Base-by-base conservation (phyloP, 75 land plant genomes). In the Larix kaempferi region DNA sequence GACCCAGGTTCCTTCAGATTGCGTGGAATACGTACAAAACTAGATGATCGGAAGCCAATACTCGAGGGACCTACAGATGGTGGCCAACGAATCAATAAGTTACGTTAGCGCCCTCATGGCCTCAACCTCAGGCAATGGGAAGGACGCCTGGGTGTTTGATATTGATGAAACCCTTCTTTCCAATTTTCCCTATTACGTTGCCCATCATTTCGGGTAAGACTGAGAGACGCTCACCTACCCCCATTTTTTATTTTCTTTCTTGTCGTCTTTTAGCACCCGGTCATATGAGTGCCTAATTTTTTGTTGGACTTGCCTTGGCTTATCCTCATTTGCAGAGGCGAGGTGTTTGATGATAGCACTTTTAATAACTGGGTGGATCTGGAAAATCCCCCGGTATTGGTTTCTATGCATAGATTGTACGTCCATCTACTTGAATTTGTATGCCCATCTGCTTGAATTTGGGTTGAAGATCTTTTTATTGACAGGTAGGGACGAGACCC, bases 91-190 rank as follows among this genome's bases (percentile, higher is more conserved):
- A 19, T 61, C 90, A 5, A 10, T 78, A 22, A 76, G 71, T 12
- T 91, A 83, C 66, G 86, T 88, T 11, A 11, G 37, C 17, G n/a
- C 56, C 64, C 60, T 82, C 29, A 23, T 64, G 63, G 72, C 19
- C 66, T 59, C 14, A 25, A 0, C 80, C 58, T 58, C 59, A 33
- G 84, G 80, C 41, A 82, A 82, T 57, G 85, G 92, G 13, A 81
- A 25, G 88, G 92, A 91, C 67, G 91, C 80, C 15, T 91, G 96
- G 93, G 83, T 95, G 21, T 90, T 95, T 74, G 98, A 95, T 52
- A 74, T 91, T 67, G 96, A 95, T 74, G 98, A 95, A 79, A 95
- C 96, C 0, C 74, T 85, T 73, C 89, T 95, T 35, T 91, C 94
- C 11, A 93, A 91, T 80, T 55, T 91, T 19, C 91, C 92, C 1